Percentiles rank a stretch among this genome's conserved stretches.
phyloP scores from a whole-genome alignment of 495 filamentous ascomycete species.

The Neurospora tetrasperma region DNA sequence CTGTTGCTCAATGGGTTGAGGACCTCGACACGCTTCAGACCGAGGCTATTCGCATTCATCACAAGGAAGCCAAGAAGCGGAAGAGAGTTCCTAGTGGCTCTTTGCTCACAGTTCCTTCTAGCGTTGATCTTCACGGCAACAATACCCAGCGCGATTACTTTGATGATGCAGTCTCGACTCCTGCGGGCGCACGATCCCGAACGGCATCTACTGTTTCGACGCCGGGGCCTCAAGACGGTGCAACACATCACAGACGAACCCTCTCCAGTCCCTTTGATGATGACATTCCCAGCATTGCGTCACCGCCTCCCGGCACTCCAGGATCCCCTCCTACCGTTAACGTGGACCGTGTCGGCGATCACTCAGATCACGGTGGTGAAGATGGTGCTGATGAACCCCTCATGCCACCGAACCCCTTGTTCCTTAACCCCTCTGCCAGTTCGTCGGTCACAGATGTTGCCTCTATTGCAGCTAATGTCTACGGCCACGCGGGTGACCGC shows the following conservation, averaged over 20 bases:
- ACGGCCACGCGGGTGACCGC: constrained; percentile 6
- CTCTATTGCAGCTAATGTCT: constrained; percentile 11
- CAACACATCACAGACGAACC: constrained; percentile 5
- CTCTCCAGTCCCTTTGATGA: constrained; percentile 11
- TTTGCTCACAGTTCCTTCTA: constrained; percentile 13
- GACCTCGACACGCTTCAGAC: constrained; percentile 50
- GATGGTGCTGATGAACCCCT: constrained; percentile 13
- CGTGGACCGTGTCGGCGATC: not conserved
- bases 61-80: constrained; percentile 12
- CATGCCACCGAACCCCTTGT: constrained; percentile 16
- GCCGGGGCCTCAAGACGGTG: not conserved
- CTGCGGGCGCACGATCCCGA: constrained; percentile 6
- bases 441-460: constrained; percentile 14
- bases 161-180: constrained; percentile 8
- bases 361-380: not conserved
- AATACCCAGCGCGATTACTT: constrained; percentile 7
- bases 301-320: constrained; percentile 4
- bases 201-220: constrained; percentile 8
- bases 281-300: not conserved
- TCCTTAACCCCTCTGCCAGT: constrained; percentile 11
- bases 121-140: constrained; percentile 1
- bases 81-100: constrained; percentile 4
- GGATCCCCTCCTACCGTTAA: constrained; percentile 3
- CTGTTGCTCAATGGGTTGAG: constrained; percentile 56
- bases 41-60: constrained; percentile 32